Percentiles rank a stretch among this genome's conserved stretches.
phyloP scores from a whole-genome alignment of 306 rosid species.

The Hylodesmum podocarpum region DNA sequence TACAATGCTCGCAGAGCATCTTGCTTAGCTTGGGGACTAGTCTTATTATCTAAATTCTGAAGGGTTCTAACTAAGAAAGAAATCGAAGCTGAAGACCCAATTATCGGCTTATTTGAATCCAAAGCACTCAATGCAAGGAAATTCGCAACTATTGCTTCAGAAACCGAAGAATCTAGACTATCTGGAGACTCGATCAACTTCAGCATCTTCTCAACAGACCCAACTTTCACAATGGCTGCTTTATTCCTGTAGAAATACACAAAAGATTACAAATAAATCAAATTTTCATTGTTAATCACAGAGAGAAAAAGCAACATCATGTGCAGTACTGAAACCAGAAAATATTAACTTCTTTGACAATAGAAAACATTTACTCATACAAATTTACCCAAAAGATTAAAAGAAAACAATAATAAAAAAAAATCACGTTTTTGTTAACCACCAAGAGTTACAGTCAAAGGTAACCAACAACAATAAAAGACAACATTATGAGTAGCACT shows the following conservation, averaged over 20 bases:
- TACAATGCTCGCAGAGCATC: constrained; percentile 91
- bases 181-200: constrained; percentile 62
- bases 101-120: constrained; percentile 83
- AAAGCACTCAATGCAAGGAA: constrained; percentile 91
- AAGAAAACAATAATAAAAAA: not conserved
- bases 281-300: not conserved
- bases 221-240: constrained; percentile 93
- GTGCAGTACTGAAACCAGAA: not conserved
- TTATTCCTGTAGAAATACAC: constrained; percentile 63
- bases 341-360: too few relatives aligned
- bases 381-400: not conserved
- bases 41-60: constrained; percentile 40
- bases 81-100: constrained; percentile 86
- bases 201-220: constrained; percentile 87
- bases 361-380: too few relatives aligned
- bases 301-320: not conserved
- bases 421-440: too few relatives aligned
- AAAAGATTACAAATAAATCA: not conserved
- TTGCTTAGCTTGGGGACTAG: constrained; percentile 67
- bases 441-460: not conserved
- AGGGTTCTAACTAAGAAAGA: constrained; percentile 72
- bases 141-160: constrained; percentile 88
- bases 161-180: constrained; percentile 49
- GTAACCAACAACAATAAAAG: not conserved
- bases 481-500: not conserved